Conservation (phyloP, 306 rosid species). For the Carpinus viminea region DNA sequence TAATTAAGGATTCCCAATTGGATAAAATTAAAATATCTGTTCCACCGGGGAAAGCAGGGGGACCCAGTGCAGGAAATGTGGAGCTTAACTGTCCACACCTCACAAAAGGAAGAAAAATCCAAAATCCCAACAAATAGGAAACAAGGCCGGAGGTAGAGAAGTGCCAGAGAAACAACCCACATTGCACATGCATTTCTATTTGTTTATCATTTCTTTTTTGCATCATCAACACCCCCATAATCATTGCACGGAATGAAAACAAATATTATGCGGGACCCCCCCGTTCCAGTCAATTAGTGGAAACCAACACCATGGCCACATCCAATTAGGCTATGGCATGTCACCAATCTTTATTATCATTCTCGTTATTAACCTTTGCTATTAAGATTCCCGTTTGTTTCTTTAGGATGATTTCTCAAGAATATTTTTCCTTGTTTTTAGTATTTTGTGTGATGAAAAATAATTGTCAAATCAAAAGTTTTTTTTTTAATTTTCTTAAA, state of each 20-base stretch:
- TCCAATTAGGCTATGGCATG: constrained; percentile 28
- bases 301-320: constrained; percentile 33
- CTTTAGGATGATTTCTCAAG: too few relatives aligned
- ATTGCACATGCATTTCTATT: constrained; percentile 58
- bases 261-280: constrained; percentile 48
- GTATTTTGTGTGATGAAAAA: too few relatives aligned
- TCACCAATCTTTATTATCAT: background rate
- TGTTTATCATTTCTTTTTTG: constrained; percentile 48
- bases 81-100: constrained; percentile 45
- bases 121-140: constrained; percentile 44
- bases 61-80: constrained; percentile 36
- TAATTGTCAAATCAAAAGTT: too few relatives aligned
- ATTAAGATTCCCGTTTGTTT: background rate
- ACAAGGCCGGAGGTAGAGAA: constrained; percentile 46
- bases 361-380: constrained; percentile 11
- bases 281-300: constrained; percentile 38
- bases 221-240: constrained; percentile 46
- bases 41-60: constrained; percentile 5
- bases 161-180: constrained; percentile 60
- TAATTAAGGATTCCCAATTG: constrained; percentile 24
- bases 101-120: constrained; percentile 38
- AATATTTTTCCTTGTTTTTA: too few relatives aligned
- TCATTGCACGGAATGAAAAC: constrained; percentile 73
- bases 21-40: constrained; percentile 17
- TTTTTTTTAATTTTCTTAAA: too few relatives aligned